Percentiles rank a stretch among this genome's conserved stretches.
These are phyloP conservation scores for Suillus alpinus DNA, from an alignment of 768 basidiomycete species.

Conservation along the genomic window DNA sequence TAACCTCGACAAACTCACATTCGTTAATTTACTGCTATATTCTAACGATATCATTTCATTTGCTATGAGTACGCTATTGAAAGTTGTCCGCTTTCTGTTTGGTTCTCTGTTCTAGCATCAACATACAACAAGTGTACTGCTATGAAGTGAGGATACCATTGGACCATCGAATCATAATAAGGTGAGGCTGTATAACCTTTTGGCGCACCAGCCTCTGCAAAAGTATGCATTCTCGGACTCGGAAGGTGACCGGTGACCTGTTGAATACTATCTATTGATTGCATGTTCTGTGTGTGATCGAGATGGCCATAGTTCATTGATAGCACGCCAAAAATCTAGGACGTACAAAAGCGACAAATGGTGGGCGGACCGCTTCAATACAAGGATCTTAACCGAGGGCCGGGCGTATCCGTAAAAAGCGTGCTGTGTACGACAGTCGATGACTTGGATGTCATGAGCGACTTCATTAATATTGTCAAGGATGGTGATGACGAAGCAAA, in stretches of 20 bases:
- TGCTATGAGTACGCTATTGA: not conserved
- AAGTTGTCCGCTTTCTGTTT: not conserved
- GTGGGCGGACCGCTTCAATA: not conserved
- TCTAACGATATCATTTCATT: conserved; percentile 1
- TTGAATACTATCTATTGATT: too few relatives aligned
- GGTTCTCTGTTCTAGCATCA: not conserved
- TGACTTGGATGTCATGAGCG: conserved; percentile 40
- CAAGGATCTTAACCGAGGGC: conserved; percentile 14
- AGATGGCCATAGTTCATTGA: not conserved
- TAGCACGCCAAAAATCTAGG: not conserved
- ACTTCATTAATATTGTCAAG: conserved; percentile 44
- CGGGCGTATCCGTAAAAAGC: conserved; percentile 17
- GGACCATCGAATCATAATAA: too few relatives aligned
- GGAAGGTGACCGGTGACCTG: too few relatives aligned
- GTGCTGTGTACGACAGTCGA: conserved; percentile 30
- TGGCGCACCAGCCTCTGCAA: too few relatives aligned
- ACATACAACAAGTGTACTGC: not conserved
- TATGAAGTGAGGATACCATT: not conserved
- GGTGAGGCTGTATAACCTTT: too few relatives aligned
- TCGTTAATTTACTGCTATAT: conserved; percentile 1
- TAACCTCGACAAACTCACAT: not conserved
- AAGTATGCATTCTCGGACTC: too few relatives aligned
- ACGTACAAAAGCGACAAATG: not conserved
- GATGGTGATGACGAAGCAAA: conserved; percentile 55
- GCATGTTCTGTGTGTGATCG: too few relatives aligned